These are phyloP conservation scores for Blastocystis sp. DNA, from an alignment of 352 stramenopile genomes.

Conservation along the genomic window DNA sequence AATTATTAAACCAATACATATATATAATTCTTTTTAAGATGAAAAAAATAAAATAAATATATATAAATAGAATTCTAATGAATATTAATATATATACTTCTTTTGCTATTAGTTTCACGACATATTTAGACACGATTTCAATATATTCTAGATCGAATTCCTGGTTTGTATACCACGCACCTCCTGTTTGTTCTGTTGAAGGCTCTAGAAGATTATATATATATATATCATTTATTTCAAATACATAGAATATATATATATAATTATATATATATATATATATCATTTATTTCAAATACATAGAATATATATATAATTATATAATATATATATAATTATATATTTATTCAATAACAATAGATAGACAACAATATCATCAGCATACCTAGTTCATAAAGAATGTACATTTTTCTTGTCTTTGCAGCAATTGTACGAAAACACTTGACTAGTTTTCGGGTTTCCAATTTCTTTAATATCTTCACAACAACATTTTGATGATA, in stretches of 20 bases:
- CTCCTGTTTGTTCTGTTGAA: conserved; percentile 88
- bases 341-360: no score
- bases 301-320: no score
- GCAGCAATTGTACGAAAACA: conserved; percentile 90
- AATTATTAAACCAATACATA: no score
- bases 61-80: no score
- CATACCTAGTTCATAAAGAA: conserved; percentile 72
- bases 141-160: conserved; percentile 98
- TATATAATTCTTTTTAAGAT: no score
- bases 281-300: no score
- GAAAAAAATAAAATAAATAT: no score
- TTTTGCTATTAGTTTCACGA: conserved; percentile 60
- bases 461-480: conserved; percentile 71
- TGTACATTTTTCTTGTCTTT: conserved; percentile 99
- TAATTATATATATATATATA: conserved; percentile 28
- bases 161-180: conserved; percentile 94
- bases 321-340: no score
- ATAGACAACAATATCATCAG: neutral
- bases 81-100: neutral
- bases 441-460: conserved; percentile 85
- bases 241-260: no score
- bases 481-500: conserved; percentile 51
- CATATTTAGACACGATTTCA: conserved; percentile 74
- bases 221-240: no score
- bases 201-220: conserved; percentile 57